A percentile compares a stretch with the other conserved stretches of the same genome.
Conservation (phyloP, 176 grass and related monocot species). For the Avena insularis region DNA sequence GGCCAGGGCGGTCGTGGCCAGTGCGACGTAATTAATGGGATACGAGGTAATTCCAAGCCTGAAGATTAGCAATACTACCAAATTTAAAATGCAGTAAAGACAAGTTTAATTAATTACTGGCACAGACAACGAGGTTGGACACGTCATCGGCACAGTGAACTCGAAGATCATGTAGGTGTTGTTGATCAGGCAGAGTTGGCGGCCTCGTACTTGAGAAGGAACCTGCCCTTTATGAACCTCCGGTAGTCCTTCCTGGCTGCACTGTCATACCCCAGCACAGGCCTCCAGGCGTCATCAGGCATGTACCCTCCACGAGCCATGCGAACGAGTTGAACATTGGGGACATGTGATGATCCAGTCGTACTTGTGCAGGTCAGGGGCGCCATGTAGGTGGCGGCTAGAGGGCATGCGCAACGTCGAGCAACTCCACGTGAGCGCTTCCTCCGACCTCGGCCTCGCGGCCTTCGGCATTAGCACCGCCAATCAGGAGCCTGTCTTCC, state of each 20-base stretch:
- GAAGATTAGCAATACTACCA: not conserved
- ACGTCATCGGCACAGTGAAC: conserved; percentile 37
- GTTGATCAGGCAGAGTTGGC: conserved; percentile 23
- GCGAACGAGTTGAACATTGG: not conserved
- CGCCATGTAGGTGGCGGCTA: not conserved
- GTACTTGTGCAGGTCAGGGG: not conserved
- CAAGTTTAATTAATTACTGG: not conserved
- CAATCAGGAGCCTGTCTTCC: no score
- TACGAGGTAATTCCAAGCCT: not conserved
- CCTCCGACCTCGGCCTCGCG: no score
- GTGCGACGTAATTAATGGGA: not conserved
- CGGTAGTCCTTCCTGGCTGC: not conserved
- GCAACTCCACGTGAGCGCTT: no score
- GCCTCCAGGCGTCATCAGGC: not conserved
- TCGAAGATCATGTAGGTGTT: not conserved
- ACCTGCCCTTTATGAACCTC: conserved; percentile 45
- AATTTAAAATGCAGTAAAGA: not conserved
- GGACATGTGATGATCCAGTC: no score
- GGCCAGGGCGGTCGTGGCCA: no score
- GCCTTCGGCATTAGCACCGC: no score
- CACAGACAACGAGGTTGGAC: not conserved
- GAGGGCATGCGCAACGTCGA: no score
- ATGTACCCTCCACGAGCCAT: conserved; percentile 27
- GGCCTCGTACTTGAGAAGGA: conserved; percentile 41
- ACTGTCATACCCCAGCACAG: conserved; percentile 19